Evolutionary conservation across 352 stramenopile species (phyloP).

Genomic region (Pythium utonaiense): DNA sequence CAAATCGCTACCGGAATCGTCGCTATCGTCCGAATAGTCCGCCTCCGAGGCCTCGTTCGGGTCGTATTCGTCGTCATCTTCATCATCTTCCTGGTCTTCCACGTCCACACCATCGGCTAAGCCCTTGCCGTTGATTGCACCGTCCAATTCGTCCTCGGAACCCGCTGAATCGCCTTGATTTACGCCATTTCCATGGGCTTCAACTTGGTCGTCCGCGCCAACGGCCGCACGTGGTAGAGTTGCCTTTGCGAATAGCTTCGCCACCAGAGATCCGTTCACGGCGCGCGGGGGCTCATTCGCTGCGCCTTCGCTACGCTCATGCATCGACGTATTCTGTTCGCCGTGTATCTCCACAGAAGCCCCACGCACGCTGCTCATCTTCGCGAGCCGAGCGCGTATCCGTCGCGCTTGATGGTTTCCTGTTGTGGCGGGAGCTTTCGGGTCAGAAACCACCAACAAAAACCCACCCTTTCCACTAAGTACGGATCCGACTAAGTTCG

Average conservation of each 20-base stretch:
- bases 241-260: slow-evolving; percentile 19
- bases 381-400: neutral
- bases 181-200: neutral
- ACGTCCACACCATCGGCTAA: slow-evolving; percentile 14
- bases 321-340: neutral
- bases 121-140: neutral
- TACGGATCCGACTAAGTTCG: slow-evolving; percentile 6
- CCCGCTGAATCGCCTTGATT: neutral
- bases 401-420: slow-evolving; percentile 10
- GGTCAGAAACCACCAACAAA: neutral
- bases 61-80: slow-evolving; percentile 28
- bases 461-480: slow-evolving; percentile 9
- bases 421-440: neutral
- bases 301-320: neutral
- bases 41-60: slow-evolving; percentile 19
- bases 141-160: neutral
- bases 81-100: slow-evolving; percentile 29
- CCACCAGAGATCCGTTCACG: slow-evolving; percentile 1
- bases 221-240: neutral
- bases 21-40: slow-evolving; percentile 8
- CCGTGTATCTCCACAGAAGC: neutral
- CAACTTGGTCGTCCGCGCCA: neutral
- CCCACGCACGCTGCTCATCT: slow-evolving; percentile 3
- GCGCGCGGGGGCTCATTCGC: neutral
- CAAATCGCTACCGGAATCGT: slow-evolving; percentile 21